Base-by-base conservation (phyloP, 805 yeast species). In the Candida koratica region DNA sequence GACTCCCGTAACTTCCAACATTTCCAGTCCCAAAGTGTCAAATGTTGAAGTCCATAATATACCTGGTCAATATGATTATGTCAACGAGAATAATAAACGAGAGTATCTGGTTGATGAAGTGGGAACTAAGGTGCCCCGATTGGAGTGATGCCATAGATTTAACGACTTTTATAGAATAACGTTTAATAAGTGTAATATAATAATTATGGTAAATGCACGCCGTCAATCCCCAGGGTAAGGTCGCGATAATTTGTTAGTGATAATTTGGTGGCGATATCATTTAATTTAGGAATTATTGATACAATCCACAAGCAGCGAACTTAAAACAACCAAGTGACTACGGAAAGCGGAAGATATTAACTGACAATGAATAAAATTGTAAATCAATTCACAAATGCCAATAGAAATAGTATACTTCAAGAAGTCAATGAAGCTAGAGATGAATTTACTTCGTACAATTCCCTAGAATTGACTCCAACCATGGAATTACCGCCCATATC, bases 401-500 rank as follows among this genome's bases (percentile, higher is more conserved):
- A 58, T 38, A 48, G 49, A 26, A 55, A 51, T 39, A 42, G 44
- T 19, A 52, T 55, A 25, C 49, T 50, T 34, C 42, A 42, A 23
- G 69, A 67, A 33, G 46, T 60, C 36, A 48, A 53, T 30, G 47
- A 51, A 17, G 60, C 60, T n/a, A 36, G 37, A 17, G 32, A 29
- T 19, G 34, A 18, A 5, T 32, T 27, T 28, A 17, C 15, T 7
- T 16, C 14, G 22, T 5, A 31, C 10, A 16, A 38, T 9, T 20
- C 25, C 15, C 49, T 66, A 40, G 57, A 59, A 27, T 54, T 75
- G 47, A 73, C 79, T 4, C 94, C 95, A 18, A 56, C 75, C 13
- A 69, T 87, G 42, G 61, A 79, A 37, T 61, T 87, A 54, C 95
- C 96, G 19, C 93, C 93, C 38, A 81, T 85, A 42, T 77, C 89